A percentile compares a stretch with the other conserved stretches of the same genome.
These are phyloP conservation scores for Aspergillus proliferans DNA, from an alignment of 2,329 filamentous ascomycete genomes.

Conservation along the genomic window DNA sequence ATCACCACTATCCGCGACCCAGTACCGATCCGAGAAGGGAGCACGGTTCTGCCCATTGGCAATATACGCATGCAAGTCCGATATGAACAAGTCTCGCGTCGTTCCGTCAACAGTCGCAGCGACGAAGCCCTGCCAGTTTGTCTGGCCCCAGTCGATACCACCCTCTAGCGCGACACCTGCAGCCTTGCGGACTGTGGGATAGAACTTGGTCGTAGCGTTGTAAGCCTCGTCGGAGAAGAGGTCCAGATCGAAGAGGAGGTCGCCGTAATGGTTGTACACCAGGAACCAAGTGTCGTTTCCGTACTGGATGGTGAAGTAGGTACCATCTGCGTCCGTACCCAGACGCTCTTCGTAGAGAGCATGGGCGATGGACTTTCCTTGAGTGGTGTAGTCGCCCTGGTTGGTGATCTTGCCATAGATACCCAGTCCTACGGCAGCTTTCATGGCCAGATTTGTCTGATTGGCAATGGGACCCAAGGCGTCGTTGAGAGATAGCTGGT, in stretches of 20 bases:
- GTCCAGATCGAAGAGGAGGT: constrained; percentile 28
- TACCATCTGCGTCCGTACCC: constrained; percentile 24
- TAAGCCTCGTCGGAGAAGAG: constrained; percentile 30
- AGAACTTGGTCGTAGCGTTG: constrained; percentile 28
- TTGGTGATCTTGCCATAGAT: constrained; percentile 21
- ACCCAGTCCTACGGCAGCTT: constrained; percentile 36
- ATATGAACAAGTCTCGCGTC: constrained; percentile 20
- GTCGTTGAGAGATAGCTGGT: constrained; percentile 36
- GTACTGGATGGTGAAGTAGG: constrained; percentile 32
- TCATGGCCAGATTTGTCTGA: constrained; percentile 39
- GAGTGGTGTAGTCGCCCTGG: constrained; percentile 26
- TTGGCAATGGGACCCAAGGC: constrained; percentile 31
- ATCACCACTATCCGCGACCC: constrained; percentile 17
- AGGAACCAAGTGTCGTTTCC: constrained; percentile 21
- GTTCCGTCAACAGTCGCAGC: constrained; percentile 20
- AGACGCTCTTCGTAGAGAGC: constrained; percentile 25
- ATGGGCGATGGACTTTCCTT: constrained; percentile 26
- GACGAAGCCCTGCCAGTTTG: constrained; percentile 33
- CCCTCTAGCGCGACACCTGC: constrained; percentile 31
- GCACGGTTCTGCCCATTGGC: constrained; percentile 28
- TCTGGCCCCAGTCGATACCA: constrained; percentile 29
- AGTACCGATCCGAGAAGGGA: constrained; percentile 34
- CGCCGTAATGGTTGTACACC: constrained; percentile 34
- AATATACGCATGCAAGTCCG: constrained; percentile 28
- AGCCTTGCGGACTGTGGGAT: constrained; percentile 22